Percentiles rank a stretch among this genome's conserved stretches.
phyloP scores from a whole-genome alignment of 2,329 filamentous ascomycete genomes.

The Botrytis fragariae region DNA sequence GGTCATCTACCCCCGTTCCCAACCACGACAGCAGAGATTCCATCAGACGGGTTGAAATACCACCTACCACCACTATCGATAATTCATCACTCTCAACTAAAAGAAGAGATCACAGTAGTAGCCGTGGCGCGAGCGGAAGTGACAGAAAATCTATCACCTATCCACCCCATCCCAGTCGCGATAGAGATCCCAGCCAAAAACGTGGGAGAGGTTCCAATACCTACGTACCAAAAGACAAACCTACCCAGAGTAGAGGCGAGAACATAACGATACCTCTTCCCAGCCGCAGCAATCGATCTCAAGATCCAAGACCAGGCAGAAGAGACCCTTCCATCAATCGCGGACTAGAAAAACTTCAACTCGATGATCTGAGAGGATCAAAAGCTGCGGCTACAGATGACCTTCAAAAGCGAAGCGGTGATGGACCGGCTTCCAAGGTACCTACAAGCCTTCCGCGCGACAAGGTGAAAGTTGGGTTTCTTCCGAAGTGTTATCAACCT shows the following conservation, averaged over 20 bases:
- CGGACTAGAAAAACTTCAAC: neutral
- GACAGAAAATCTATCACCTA: neutral
- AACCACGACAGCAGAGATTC: neutral
- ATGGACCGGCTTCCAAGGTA: neutral
- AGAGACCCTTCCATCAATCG: neutral
- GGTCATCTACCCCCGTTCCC: neutral
- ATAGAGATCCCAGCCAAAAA: neutral
- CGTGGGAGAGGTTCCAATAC: neutral
- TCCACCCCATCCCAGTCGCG: neutral
- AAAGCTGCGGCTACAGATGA: neutral
- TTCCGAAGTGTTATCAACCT: neutral
- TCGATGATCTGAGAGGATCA: neutral
- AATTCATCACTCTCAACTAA: neutral
- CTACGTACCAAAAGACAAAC: neutral
- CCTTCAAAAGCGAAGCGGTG: neutral
- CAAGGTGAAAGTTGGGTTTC: neutral
- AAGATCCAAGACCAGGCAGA: neutral
- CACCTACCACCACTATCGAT: neutral
- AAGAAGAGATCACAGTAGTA: neutral
- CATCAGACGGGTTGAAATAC: neutral
- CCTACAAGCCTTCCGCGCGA: neutral
- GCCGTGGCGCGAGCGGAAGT: neutral
- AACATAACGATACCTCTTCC: neutral
- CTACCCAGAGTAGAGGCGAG: accelerated
- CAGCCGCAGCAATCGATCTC: neutral